Evolutionary conservation across 1,284 basidiomycete genomes (phyloP).

Genomic region (Ceratobasidium papillatum): DNA sequence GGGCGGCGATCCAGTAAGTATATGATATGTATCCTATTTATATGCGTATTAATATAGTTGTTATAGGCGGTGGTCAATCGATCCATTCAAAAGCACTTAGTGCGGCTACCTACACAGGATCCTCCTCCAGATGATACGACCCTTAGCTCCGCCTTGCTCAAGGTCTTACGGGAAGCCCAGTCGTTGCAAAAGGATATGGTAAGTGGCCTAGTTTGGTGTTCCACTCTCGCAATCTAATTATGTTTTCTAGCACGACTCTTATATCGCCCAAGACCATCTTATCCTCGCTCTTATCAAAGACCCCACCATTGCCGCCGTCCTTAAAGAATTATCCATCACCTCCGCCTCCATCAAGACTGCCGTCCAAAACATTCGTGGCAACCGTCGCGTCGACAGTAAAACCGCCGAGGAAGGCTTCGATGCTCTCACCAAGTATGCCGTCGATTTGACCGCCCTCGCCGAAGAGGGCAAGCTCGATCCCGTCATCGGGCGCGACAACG

Average conservation of each 20-base stretch:
- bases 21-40: slow-evolving; percentile 19
- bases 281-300: slow-evolving; percentile 71
- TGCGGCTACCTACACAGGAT: slow-evolving; percentile 81
- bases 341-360: slow-evolving; percentile 80
- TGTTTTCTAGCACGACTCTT: slow-evolving; percentile 46
- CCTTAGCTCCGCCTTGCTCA: slow-evolving; percentile 67
- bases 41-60: background rate
- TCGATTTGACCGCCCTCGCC: slow-evolving; percentile 88
- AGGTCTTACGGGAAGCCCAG: slow-evolving; percentile 83
- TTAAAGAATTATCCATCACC: slow-evolving; percentile 80
- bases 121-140: slow-evolving; percentile 84
- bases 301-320: slow-evolving; percentile 64
- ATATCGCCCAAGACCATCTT: slow-evolving; percentile 80
- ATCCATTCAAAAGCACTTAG: slow-evolving; percentile 71
- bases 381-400: slow-evolving; percentile 81
- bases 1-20: slow-evolving; percentile 76
- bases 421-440: slow-evolving; percentile 76
- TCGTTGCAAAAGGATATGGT: slow-evolving; percentile 81
- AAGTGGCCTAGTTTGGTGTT: background rate
- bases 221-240: slow-evolving; percentile 26
- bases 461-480: slow-evolving; percentile 93
- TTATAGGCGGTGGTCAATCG: slow-evolving; percentile 66
- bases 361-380: slow-evolving; percentile 81
- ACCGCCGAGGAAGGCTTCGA: slow-evolving; percentile 89
- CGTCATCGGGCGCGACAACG: slow-evolving; percentile 86